Evolutionary conservation across 805 yeast species (phyloP).

Genomic region (Saturnispora quitensis): DNA sequence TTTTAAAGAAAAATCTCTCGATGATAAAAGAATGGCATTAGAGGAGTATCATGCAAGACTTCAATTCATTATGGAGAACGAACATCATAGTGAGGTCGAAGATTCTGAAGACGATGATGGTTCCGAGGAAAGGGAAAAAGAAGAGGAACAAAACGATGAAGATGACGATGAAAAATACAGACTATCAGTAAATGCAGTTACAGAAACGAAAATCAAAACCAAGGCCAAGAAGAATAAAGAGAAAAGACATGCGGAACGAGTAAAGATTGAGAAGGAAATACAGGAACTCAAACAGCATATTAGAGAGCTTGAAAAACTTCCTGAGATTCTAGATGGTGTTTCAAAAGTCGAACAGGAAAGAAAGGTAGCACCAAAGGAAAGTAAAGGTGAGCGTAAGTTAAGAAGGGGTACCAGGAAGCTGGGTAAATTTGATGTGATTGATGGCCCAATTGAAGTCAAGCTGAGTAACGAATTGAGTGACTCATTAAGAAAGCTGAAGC

Average conservation of each 20-base stretch:
- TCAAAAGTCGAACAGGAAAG: constrained; percentile 4
- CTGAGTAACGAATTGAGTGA: constrained; percentile 82
- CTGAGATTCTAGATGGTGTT: constrained; percentile 31
- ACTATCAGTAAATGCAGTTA: constrained; percentile 68
- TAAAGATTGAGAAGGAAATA: constrained; percentile 42
- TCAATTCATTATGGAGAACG: constrained; percentile 50
- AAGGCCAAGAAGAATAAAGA: constrained; percentile 66
- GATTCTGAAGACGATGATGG: constrained; percentile 33
- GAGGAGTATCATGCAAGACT: constrained; percentile 58
- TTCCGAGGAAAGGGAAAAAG: constrained; percentile 31
- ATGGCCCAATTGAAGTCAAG: constrained; percentile 59
- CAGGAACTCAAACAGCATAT: constrained; percentile 54
- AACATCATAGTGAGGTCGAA: constrained; percentile 50
- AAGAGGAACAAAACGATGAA: constrained; percentile 23
- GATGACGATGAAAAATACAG: constrained; percentile 25
- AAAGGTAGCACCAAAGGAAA: constrained; percentile 10
- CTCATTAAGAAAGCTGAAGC: constrained; percentile 72
- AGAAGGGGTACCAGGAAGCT: constrained; percentile 29
- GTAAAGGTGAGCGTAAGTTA: constrained; percentile 17
- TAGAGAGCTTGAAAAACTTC: constrained; percentile 45
- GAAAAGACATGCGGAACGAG: constrained; percentile 50
- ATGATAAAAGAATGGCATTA: constrained; percentile 50
- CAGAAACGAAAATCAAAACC: constrained; percentile 62
- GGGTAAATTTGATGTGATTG: constrained; percentile 35
- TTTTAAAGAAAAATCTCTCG: constrained; percentile 54